A percentile compares a stretch with the other conserved stretches of the same genome.
Conservation (phyloP, 331 rosid genomes). For the Saraca asoca region DNA sequence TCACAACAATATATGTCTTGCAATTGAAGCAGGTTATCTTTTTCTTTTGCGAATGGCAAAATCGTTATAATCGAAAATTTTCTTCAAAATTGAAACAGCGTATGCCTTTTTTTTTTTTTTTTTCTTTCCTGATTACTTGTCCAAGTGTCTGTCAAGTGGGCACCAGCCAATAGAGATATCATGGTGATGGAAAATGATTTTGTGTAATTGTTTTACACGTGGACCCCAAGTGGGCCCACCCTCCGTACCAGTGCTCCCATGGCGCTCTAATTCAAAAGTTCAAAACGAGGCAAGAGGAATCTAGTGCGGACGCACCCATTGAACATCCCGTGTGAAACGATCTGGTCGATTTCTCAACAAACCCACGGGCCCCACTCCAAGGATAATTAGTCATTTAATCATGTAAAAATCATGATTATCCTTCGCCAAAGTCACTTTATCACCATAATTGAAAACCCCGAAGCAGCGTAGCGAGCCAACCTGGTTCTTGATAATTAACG, state of each 20-base stretch:
- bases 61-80: too few species aligned
- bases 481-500: not conserved
- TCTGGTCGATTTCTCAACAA: not conserved
- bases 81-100: too few species aligned
- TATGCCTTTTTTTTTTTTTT: too few species aligned
- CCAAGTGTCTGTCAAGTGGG: too few species aligned
- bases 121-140: too few species aligned
- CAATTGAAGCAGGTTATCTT: too few species aligned
- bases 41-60: too few species aligned
- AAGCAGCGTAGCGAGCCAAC: not conserved
- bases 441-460: not conserved
- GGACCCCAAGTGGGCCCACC: conserved; percentile 29
- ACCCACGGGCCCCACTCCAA: not conserved
- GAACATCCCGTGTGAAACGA: not conserved
- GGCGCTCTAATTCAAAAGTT: conserved; percentile 50
- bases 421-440: too few species aligned
- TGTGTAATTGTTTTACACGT: not conserved
- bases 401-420: not conserved
- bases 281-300: conserved; percentile 13
- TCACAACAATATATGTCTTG: too few species aligned
- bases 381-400: not conserved
- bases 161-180: too few species aligned
- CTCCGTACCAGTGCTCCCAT: not conserved
- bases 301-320: conserved; percentile 11
- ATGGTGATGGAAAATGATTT: not conserved